Conservation (phyloP, 441 rosid genomes). For the Aquilaria agallochum region DNA sequence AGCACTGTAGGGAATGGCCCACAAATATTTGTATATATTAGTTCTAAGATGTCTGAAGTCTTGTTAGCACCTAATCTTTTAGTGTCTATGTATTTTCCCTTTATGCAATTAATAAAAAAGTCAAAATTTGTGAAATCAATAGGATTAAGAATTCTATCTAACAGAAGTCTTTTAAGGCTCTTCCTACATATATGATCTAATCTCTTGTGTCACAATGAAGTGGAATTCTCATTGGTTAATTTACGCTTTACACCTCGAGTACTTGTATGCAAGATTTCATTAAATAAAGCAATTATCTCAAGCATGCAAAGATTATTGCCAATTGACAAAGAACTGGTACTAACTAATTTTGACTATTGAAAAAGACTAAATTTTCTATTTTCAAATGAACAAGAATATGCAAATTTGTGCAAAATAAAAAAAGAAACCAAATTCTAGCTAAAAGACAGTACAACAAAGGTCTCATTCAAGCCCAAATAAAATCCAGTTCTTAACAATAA, state of each 20-base stretch:
- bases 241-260: conserved; percentile 6
- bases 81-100: no score
- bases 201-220: conserved; percentile 7
- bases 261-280: conserved; percentile 12
- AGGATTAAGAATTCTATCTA: neutral
- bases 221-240: conserved; percentile 12
- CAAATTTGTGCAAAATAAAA: no score
- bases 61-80: no score
- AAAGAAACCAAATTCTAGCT: conserved; percentile 12
- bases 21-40: no score
- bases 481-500: no score
- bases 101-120: neutral
- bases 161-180: conserved; percentile 10
- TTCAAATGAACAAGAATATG: no score
- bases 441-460: conserved; percentile 12
- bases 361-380: no score
- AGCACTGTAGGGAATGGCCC: no score
- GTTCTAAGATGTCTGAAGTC: no score
- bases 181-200: conserved; percentile 14
- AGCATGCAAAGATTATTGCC: conserved; percentile 4
- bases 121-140: conserved; percentile 4
- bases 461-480: conserved; percentile 11
- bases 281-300: conserved; percentile 7
- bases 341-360: conserved; percentile 1
- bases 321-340: neutral